These are phyloP conservation scores for Capronia coronata DNA, from an alignment of 2,329 filamentous ascomycete genomes.

Conservation along the genomic window DNA sequence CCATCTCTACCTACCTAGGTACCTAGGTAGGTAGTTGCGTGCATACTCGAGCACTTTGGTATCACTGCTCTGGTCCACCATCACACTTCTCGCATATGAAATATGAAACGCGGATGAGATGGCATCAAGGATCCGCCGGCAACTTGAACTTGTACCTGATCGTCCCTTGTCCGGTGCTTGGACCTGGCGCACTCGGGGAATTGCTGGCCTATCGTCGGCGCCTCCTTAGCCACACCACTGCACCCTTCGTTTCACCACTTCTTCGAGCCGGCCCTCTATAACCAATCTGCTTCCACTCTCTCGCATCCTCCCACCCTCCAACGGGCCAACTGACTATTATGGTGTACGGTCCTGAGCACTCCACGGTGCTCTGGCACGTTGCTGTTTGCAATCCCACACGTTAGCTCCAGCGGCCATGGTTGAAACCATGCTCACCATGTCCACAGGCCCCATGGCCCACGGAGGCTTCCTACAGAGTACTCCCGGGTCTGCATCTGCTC, in stretches of 20 bases:
- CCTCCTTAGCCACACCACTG: slow-evolving; percentile 12
- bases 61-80: no score
- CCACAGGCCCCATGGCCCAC: background rate
- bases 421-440: slow-evolving; percentile 9
- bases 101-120: background rate
- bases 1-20: no score
- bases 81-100: no score
- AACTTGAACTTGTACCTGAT: background rate
- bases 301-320: background rate
- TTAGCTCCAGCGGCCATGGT: background rate
- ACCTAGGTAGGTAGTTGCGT: no score
- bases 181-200: background rate
- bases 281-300: slow-evolving; percentile 10
- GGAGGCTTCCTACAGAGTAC: no score
- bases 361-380: background rate
- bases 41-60: no score
- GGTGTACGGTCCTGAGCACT: background rate
- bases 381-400: background rate
- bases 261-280: background rate
- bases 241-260: slow-evolving; percentile 17
- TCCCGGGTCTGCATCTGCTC: background rate
- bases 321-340: background rate
- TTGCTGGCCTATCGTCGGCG: slow-evolving; percentile 14
- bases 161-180: background rate
- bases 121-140: background rate